Base-by-base conservation (phyloP, 78 protist species). In the Dictyostelium citrinum region DNA sequence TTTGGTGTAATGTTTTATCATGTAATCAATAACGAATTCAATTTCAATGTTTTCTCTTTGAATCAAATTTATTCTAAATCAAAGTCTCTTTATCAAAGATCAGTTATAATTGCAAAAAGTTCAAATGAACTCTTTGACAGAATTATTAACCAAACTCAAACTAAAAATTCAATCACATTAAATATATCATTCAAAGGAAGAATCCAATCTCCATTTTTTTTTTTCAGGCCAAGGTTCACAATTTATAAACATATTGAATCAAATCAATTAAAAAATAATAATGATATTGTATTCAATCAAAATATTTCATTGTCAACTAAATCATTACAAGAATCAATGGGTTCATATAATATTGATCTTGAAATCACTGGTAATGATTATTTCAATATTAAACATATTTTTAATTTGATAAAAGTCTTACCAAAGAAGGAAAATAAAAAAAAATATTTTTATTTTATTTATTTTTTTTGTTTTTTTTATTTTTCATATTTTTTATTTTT, bases 191-290 rank as follows among this genome's bases (percentile, higher is more conserved):
- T 33, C 14, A 45, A 24, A 14, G n/a, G 24, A 70, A 17, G 41
- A 33, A 67, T 20, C 55, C 82, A 46, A 37, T 11, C 1, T 22
- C 64, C 35, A 49, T 82, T 9, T 82, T 82, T 74, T 91, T 39
- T 91, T 71, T 33, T 70, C 80, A 61, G 95, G 95, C 10, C 95
- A 91, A 83, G 95, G 95, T 9, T 74, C 95, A 20, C 95, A 91
- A 83, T 81, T 10, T 49, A 27, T 27, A 33, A n/a, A 17, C n/a
- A 51, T 39, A 31, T 81, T 3, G 20, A 60, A 51, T 20, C 33
- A 5, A 31, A 31, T n/a, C 22, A 81, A 24, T 17, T 35, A 14
- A 43, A n/a, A n/a, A n/a, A n/a, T n/a, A n/a, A 43, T 43, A 8
- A 81, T 1, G 9, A 20, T 16, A 11, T 39, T 24, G 60, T 81